Evolutionary conservation across 2,329 filamentous ascomycete genomes (phyloP).

Genomic region (Colletotrichum spinosum): DNA sequence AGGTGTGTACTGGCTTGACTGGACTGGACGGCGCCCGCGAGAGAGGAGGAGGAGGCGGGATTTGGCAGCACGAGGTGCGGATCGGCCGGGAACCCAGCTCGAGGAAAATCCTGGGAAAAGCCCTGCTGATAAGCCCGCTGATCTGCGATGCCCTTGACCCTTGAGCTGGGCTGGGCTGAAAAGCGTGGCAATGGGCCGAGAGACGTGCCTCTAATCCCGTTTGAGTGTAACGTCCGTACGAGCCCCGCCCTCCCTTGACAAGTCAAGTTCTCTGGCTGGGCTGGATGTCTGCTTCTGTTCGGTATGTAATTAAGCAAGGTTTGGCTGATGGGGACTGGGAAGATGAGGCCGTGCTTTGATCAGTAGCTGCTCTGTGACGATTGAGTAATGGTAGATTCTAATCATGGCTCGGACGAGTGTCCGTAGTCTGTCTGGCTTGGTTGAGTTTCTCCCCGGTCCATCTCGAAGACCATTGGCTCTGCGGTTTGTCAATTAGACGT

Average conservation of each 20-base stretch:
- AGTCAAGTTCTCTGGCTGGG: no score
- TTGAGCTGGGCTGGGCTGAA: not conserved
- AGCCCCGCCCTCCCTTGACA: no score
- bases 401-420: no score
- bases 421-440: no score
- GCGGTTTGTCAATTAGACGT: no score
- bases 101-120: constrained; percentile 18
- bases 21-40: not conserved
- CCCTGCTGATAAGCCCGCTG: constrained; percentile 10
- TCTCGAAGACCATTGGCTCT: no score
- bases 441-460: no score
- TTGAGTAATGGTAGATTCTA: no score
- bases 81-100: constrained; percentile 24
- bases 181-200: constrained; percentile 16
- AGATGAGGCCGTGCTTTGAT: no score
- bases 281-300: not conserved
- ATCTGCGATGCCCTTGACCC: not conserved
- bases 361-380: no score
- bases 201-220: constrained; percentile 4
- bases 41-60: not conserved
- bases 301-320: not conserved
- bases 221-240: constrained; percentile 20
- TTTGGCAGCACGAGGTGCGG: constrained; percentile 9
- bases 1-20: no score
- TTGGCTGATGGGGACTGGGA: no score